Conservation (phyloP, 2,329 filamentous ascomycete species). For the Pseudogymnoascus sp. region DNA sequence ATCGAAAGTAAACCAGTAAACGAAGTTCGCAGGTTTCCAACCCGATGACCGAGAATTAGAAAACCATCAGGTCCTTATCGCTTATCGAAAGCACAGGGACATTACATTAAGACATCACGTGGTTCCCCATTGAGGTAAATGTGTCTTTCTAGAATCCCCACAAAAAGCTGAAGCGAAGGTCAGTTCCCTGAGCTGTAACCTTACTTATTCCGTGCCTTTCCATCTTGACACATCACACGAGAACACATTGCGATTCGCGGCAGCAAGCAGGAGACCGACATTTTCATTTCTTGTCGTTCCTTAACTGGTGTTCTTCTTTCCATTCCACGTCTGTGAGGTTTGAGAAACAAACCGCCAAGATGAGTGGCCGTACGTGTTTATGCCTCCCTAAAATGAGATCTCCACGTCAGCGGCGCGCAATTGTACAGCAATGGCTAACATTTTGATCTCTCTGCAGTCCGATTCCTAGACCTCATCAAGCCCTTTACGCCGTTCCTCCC, state of each 20-base stretch:
- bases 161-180: slow-evolving; percentile 9
- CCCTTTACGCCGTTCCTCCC: slow-evolving; percentile 99
- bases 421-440: slow-evolving; percentile 19
- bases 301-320: slow-evolving; percentile 24
- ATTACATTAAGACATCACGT: slow-evolving; percentile 9
- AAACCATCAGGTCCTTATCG: not conserved
- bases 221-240: slow-evolving; percentile 11
- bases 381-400: slow-evolving; percentile 14
- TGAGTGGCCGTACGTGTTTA: slow-evolving; percentile 33
- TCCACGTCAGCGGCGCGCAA: slow-evolving; percentile 9
- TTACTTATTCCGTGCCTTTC: slow-evolving; percentile 8
- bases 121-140: slow-evolving; percentile 8
- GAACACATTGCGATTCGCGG: slow-evolving; percentile 13
- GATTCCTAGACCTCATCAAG: slow-evolving; percentile 99
- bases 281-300: slow-evolving; percentile 17
- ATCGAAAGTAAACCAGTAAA: not conserved
- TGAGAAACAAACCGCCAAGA: slow-evolving; percentile 30
- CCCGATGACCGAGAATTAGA: slow-evolving; percentile 5
- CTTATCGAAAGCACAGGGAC: slow-evolving; percentile 4
- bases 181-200: slow-evolving; percentile 8
- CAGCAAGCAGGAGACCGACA: slow-evolving; percentile 7
- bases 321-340: slow-evolving; percentile 29
- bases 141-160: slow-evolving; percentile 8
- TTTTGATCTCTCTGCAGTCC: slow-evolving; percentile 50
- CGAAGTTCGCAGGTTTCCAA: slow-evolving; percentile 16